phyloP scores from a whole-genome alignment of 2,329 filamentous ascomycete species.

The Penicillium sp. region DNA sequence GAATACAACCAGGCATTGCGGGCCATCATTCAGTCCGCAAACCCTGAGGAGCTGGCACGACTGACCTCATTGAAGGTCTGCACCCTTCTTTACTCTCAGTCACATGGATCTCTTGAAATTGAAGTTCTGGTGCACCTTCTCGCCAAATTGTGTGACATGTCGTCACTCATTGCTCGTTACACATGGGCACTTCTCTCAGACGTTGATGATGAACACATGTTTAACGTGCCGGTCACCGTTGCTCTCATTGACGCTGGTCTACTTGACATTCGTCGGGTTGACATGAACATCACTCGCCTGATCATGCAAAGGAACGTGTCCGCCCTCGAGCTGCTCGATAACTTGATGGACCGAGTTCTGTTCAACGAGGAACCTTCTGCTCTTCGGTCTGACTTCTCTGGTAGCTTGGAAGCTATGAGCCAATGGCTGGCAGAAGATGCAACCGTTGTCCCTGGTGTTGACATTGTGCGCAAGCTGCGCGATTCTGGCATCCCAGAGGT shows the following conservation, averaged over 20 bases:
- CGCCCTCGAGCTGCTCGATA: slow-evolving; percentile 77
- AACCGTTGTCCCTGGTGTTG: slow-evolving; percentile 63
- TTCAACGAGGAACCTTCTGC: slow-evolving; percentile 76
- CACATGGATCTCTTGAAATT: slow-evolving; percentile 58
- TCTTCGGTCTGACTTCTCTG: slow-evolving; percentile 81
- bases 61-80: slow-evolving; percentile 59
- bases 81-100: slow-evolving; percentile 57
- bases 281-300: slow-evolving; percentile 71
- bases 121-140: slow-evolving; percentile 65
- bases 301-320: slow-evolving; percentile 69
- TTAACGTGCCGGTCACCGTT: slow-evolving; percentile 63
- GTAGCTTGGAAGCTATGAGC: slow-evolving; percentile 78
- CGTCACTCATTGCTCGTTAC: slow-evolving; percentile 57
- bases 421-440: slow-evolving; percentile 77
- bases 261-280: slow-evolving; percentile 65
- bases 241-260: slow-evolving; percentile 61
- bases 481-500: slow-evolving; percentile 59
- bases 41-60: slow-evolving; percentile 59
- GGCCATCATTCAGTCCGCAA: slow-evolving; percentile 54
- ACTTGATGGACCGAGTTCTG: slow-evolving; percentile 75
- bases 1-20: slow-evolving; percentile 60
- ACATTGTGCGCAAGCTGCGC: slow-evolving; percentile 67
- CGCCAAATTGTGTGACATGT: slow-evolving; percentile 62
- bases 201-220: slow-evolving; percentile 61
- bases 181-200: slow-evolving; percentile 51